These are phyloP conservation scores for Sporothrix brunneoviolacea DNA, from an alignment of 2,329 filamentous ascomycete species.

Conservation along the genomic window DNA sequence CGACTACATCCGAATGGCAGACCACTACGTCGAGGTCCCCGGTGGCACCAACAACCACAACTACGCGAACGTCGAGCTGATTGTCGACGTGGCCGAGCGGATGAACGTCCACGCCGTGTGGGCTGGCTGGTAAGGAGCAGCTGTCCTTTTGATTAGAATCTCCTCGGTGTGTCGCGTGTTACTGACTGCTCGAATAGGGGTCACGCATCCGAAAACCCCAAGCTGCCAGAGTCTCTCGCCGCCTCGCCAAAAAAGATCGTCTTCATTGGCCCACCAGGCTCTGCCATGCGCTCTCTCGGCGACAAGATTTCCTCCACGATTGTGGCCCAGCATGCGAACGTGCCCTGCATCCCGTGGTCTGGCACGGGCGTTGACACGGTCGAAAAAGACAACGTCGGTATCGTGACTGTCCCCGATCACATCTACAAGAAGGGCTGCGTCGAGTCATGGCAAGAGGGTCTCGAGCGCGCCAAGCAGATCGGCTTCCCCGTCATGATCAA, in stretches of 20 bases:
- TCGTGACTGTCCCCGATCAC: conserved; percentile 84
- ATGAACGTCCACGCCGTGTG: conserved; percentile 98
- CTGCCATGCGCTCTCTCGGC: conserved; percentile 96
- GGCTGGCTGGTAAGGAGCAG: conserved; percentile 78
- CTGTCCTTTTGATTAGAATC: neutral
- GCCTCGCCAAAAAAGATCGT: conserved; percentile 98
- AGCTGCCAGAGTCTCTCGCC: conserved; percentile 89
- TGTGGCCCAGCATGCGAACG: conserved; percentile 91
- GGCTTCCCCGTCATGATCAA: conserved; percentile 99
- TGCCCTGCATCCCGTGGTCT: conserved; percentile 99
- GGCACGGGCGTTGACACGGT: conserved; percentile 85
- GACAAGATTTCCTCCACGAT: conserved; percentile 99
- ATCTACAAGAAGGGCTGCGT: conserved; percentile 90
- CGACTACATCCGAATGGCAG: conserved; percentile 99
- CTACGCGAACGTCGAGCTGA: conserved; percentile 98
- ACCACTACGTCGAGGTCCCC: conserved; percentile 98
- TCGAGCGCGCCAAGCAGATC: conserved; percentile 78
- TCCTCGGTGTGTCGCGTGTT: too few relatives aligned
- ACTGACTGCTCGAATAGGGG: too few relatives aligned
- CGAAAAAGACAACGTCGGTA: conserved; percentile 68
- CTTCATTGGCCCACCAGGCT: conserved; percentile 96
- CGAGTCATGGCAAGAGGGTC: conserved; percentile 79
- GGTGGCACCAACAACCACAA: conserved; percentile 99
- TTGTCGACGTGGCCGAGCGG: conserved; percentile 96
- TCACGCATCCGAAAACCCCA: conserved; percentile 97